These are phyloP conservation scores for Daldinia caldariorum DNA, from an alignment of 495 filamentous ascomycete genomes.

Conservation along the genomic window DNA sequence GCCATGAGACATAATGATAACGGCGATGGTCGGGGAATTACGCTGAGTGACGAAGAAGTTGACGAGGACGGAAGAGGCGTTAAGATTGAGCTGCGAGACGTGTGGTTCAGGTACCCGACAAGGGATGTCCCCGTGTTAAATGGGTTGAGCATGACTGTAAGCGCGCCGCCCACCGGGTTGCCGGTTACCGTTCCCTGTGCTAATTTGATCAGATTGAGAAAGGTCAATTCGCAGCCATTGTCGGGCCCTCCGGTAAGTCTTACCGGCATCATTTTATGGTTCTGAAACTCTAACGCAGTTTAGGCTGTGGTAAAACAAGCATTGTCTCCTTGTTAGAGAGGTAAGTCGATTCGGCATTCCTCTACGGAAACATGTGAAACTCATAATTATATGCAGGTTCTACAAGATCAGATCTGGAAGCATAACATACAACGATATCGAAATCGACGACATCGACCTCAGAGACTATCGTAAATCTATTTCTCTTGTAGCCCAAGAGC, in stretches of 20 bases:
- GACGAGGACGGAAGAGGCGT: slow-evolving; percentile 59
- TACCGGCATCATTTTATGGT: background rate
- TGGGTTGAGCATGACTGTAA: slow-evolving; percentile 60
- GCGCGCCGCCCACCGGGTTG: slow-evolving; percentile 21
- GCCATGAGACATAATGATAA: slow-evolving; percentile 52
- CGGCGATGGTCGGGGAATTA: slow-evolving; percentile 41
- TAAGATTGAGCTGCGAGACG: slow-evolving; percentile 63
- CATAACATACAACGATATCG: slow-evolving; percentile 61
- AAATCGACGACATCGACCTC: slow-evolving; percentile 56
- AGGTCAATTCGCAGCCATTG: slow-evolving; percentile 75
- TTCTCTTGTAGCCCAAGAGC: slow-evolving; percentile 68
- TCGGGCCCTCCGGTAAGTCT: slow-evolving; percentile 59
- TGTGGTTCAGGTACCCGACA: slow-evolving; percentile 69
- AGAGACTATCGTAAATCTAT: slow-evolving; percentile 65
- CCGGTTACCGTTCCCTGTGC: slow-evolving; percentile 3
- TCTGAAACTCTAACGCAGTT: slow-evolving; percentile 46
- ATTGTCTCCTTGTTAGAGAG: slow-evolving; percentile 71
- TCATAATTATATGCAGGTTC: slow-evolving; percentile 53
- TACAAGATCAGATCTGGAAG: slow-evolving; percentile 62
- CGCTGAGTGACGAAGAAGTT: slow-evolving; percentile 44
- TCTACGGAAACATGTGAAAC: slow-evolving; percentile 9
- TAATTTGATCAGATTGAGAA: slow-evolving; percentile 61
- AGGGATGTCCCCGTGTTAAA: slow-evolving; percentile 62
- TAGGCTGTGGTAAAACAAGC: slow-evolving; percentile 79
- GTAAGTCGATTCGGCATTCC: slow-evolving; percentile 30